phyloP scores from a whole-genome alignment of 768 basidiomycete species.

The Botryobasidium botryosum region DNA sequence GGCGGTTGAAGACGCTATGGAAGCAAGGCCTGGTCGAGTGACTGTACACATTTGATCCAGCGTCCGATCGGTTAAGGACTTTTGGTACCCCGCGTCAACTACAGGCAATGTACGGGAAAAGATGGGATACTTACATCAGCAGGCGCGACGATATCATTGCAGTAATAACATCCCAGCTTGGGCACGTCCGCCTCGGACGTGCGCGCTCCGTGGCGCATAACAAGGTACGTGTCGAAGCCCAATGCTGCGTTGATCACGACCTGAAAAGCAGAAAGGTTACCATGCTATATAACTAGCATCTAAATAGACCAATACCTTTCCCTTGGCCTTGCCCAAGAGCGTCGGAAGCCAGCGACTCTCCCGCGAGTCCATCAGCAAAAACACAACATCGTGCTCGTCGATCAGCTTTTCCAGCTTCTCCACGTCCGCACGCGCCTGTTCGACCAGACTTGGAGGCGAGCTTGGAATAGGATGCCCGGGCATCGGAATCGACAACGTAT shows the following conservation, averaged over 20 bases:
- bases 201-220: conserved; percentile 86
- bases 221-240: conserved; percentile 90
- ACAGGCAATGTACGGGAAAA: background rate
- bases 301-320: conserved; percentile 39
- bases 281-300: background rate
- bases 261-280: conserved; percentile 21
- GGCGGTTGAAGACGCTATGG: conserved; percentile 80
- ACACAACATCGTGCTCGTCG: conserved; percentile 75
- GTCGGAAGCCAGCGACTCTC: conserved; percentile 96
- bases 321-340: conserved; percentile 65
- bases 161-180: conserved; percentile 86
- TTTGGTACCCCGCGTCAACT: background rate
- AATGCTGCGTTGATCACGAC: conserved; percentile 88
- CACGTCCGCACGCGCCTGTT: conserved; percentile 50
- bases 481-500: conserved; percentile 80
- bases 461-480: conserved; percentile 82
- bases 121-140: conserved; percentile 62
- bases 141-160: conserved; percentile 95
- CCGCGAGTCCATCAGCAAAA: conserved; percentile 94
- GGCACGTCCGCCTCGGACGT: conserved; percentile 19
- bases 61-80: conserved; percentile 72
- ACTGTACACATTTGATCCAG: conserved; percentile 99
- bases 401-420: conserved; percentile 57
- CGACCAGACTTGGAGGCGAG: conserved; percentile 26
- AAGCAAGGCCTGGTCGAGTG: conserved; percentile 83